phyloP scores from a whole-genome alignment of 2,329 filamentous ascomycete genomes.

The Plectosphaerella sp. region DNA sequence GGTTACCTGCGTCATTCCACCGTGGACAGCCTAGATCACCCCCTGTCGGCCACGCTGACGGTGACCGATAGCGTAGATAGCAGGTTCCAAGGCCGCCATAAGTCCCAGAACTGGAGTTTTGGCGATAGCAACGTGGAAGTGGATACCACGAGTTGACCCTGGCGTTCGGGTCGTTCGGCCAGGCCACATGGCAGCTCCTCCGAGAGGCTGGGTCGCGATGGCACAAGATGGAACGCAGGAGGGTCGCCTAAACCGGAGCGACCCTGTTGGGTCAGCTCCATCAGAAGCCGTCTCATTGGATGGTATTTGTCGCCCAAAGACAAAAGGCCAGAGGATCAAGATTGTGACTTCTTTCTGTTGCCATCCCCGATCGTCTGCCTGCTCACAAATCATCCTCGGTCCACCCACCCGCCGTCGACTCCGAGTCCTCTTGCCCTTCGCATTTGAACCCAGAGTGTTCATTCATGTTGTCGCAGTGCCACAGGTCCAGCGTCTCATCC shows the following conservation, averaged over 20 bases:
- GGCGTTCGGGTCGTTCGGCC: no score
- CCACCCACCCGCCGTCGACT: background rate
- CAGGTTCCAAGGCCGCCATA: background rate
- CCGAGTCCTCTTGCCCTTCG: conserved; percentile 2
- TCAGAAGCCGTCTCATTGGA: no score
- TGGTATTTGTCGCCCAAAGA: no score
- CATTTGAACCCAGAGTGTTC: conserved; percentile 18
- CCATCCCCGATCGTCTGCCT: background rate
- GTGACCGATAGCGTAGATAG: background rate
- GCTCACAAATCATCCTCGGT: background rate
- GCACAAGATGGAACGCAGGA: no score
- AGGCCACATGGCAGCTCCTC: no score
- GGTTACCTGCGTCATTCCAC: background rate
- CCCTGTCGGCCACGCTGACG: background rate
- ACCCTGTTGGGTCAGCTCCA: no score
- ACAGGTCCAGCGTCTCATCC: conserved; percentile 13
- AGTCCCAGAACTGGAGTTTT: background rate
- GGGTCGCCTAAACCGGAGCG: no score
- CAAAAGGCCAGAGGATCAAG: no score
- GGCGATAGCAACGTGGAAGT: background rate
- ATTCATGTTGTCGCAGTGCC: conserved; percentile 22
- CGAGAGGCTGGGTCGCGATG: no score
- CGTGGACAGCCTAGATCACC: background rate
- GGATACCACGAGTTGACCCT: no score
- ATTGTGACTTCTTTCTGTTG: no score